Evolutionary conservation across 2,329 filamentous ascomycete species (phyloP).

Genomic region (Cladosporium sp.): DNA sequence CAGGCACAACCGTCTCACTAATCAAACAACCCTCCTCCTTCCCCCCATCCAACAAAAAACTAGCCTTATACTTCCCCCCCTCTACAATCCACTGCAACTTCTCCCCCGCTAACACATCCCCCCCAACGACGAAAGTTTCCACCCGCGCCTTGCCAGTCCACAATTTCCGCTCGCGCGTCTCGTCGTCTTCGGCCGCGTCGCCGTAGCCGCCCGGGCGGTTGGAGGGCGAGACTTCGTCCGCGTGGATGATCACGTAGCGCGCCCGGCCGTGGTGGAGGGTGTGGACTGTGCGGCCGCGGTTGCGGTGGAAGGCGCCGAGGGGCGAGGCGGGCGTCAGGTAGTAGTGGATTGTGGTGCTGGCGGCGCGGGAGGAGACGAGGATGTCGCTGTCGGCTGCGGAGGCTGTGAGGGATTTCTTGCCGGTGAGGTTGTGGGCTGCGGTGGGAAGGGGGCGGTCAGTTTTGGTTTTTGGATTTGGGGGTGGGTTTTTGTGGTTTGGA

Average conservation of each 20-base stretch:
- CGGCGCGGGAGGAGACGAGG: slow-evolving; percentile 39
- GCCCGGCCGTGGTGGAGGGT: slow-evolving; percentile 60
- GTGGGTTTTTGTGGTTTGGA: slow-evolving; percentile 25
- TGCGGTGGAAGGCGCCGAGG: slow-evolving; percentile 59
- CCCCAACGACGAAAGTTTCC: slow-evolving; percentile 62
- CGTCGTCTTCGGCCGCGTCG: slow-evolving; percentile 44
- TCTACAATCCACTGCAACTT: slow-evolving; percentile 64
- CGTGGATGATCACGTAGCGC: slow-evolving; percentile 60
- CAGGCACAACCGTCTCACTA: slow-evolving; percentile 63
- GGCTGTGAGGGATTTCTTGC: slow-evolving; percentile 27
- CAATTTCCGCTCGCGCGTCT: slow-evolving; percentile 48
- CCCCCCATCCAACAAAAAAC: slow-evolving; percentile 50
- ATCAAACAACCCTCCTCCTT: slow-evolving; percentile 52
- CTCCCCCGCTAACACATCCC: slow-evolving; percentile 54
- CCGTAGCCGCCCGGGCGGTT: slow-evolving; percentile 28
- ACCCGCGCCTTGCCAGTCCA: slow-evolving; percentile 43
- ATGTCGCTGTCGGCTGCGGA: slow-evolving; percentile 20
- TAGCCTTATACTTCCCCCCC: slow-evolving; percentile 63
- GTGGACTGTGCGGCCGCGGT: slow-evolving; percentile 58
- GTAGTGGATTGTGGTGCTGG: slow-evolving; percentile 61
- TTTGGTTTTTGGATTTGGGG: slow-evolving; percentile 24
- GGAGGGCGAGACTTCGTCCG: slow-evolving; percentile 38
- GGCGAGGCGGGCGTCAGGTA: slow-evolving; percentile 53
- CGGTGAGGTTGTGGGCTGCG: slow-evolving; percentile 36
- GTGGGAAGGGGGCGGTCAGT: slow-evolving; percentile 38